phyloP scores from a whole-genome alignment of 768 basidiomycete species.

The Pleurotus sapidus region DNA sequence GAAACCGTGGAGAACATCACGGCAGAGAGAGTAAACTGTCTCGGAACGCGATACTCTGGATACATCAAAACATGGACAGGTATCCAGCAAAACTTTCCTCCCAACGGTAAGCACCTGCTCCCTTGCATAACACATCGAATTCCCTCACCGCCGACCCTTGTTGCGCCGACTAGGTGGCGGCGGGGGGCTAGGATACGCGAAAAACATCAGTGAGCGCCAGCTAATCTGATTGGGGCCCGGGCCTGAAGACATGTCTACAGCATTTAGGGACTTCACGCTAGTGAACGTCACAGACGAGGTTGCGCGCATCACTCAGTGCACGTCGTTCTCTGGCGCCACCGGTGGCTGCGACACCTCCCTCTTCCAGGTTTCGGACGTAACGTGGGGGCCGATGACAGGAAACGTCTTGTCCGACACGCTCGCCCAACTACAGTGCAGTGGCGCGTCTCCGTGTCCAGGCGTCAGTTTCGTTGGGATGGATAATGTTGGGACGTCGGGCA shows the following conservation, averaged over 20 bases:
- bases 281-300: conserved; percentile 16
- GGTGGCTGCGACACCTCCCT: conserved; percentile 30
- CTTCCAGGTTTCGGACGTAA: conserved; percentile 30
- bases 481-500: conserved; percentile 12
- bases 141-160: background rate
- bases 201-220: conserved; percentile 19
- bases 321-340: conserved; percentile 27
- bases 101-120: conserved; percentile 21
- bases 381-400: conserved; percentile 25
- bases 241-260: conserved; percentile 9
- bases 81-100: conserved; percentile 26
- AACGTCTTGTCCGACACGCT: conserved; percentile 19
- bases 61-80: conserved; percentile 36
- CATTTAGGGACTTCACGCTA: conserved; percentile 23
- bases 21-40: conserved; percentile 21
- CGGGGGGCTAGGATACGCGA: conserved; percentile 27
- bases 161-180: conserved; percentile 22
- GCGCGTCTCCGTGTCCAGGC: conserved; percentile 25
- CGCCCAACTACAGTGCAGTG: conserved; percentile 28
- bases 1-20: conserved; percentile 29
- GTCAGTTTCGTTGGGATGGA: conserved; percentile 21
- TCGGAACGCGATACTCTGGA: conserved; percentile 21
- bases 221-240: background rate
- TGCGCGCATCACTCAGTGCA: conserved; percentile 26
- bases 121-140: background rate